Evolutionary conservation across 2,329 filamentous ascomycete genomes (phyloP), one percentile per base, ranked within the genome.

Genomic region (Clathrospora elynae): DNA sequence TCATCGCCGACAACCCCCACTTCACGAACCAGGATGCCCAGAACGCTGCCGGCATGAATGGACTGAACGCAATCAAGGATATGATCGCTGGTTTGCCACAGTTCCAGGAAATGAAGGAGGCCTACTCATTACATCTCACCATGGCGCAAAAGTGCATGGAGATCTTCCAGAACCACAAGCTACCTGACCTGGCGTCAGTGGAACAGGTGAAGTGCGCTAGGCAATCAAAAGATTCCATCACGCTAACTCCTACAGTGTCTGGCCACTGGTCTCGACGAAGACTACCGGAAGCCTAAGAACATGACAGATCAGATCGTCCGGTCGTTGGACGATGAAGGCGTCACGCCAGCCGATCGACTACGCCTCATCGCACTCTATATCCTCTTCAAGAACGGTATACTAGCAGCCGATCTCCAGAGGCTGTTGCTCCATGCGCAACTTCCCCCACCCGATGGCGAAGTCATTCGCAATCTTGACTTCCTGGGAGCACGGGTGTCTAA

Each of bases 111-210:
- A 89, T 93, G 78, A 96, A 97, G 70, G 90, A 95, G 65, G 86
- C 89, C 2, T 99, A 97, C 70, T 93, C 91, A 0, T 75, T 99
- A 39, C 93, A 99, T 71, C 77, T 99, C 28, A 92, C 85, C 56
- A 97, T 99, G 92, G 93, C 93, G 2, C 88, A 96, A 67, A 90
- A 96, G 67, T 95, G 90, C 67, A 97, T 97, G 91, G 90, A 90
- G 58, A 82, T 88, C 24, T 99, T 99, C 61, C 85, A 95, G 66
- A 76, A 83, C 37, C 82, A 86, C 66, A 96, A 95, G 64, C 78
- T 99, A 5, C 80, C 87, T 5, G 93, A 99, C 62, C 78, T 97
- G 44, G 90, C 90, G 9, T 86, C 87, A 0, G 81, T 91, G 5
- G 93, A 99, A 71, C 93, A 97, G 72, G 78, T 80, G 59, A 42